These are phyloP conservation scores for Phaffomyces antillensis DNA, from an alignment of 805 yeast species.

Conservation along the genomic window DNA sequence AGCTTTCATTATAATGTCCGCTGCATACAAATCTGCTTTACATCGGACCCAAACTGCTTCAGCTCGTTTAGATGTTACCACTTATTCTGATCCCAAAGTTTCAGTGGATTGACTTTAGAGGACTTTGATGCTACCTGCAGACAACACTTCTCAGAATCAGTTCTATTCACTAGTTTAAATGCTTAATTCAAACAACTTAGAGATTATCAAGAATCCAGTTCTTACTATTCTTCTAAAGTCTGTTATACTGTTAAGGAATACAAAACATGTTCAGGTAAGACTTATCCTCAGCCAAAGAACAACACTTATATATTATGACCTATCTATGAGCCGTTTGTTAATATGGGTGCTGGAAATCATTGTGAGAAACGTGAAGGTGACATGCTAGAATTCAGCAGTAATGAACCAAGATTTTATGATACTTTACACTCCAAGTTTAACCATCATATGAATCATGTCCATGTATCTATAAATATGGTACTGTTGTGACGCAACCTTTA, in stretches of 20 bases:
- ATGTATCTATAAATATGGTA: slow-evolving; percentile 6
- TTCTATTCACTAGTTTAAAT: neutral
- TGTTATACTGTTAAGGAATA: slow-evolving; percentile 6
- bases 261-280: slow-evolving; percentile 5
- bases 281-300: slow-evolving; percentile 4
- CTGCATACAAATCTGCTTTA: no score
- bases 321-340: slow-evolving; percentile 9
- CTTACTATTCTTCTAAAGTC: slow-evolving; percentile 6
- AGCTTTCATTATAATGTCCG: no score
- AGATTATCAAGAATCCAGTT: slow-evolving; percentile 8
- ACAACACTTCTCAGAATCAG: slow-evolving; percentile 1
- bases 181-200: slow-evolving; percentile 1
- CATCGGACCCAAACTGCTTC: no score
- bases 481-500: neutral
- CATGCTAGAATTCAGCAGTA: slow-evolving; percentile 1
- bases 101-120: no score
- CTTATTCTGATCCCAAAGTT: no score
- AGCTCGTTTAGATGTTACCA: no score
- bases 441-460: slow-evolving; percentile 12
- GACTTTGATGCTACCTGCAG: no score
- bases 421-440: slow-evolving; percentile 9
- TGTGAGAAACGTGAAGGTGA: slow-evolving; percentile 1
- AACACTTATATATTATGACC: slow-evolving; percentile 14
- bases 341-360: neutral
- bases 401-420: slow-evolving; percentile 9